phyloP scores from a whole-genome alignment of 2,329 filamentous ascomycete genomes.

The Metarhizium robertsii region DNA sequence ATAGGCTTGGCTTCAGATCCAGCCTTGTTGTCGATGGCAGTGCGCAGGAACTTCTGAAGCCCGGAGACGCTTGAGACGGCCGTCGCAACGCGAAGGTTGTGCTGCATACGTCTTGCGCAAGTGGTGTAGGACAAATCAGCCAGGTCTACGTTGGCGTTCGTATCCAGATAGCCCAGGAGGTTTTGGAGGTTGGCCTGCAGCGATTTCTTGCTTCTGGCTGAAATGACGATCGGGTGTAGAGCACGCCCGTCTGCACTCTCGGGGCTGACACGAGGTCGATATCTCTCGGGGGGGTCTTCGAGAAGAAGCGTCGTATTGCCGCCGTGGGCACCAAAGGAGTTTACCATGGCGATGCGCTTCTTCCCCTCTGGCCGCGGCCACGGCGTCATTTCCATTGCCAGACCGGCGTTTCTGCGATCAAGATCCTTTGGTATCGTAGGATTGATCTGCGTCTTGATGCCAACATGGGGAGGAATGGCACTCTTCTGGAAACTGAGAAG shows the following conservation, averaged over 20 bases:
- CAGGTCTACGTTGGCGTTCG: conserved; percentile 40
- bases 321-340: conserved; percentile 64
- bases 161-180: conserved; percentile 43
- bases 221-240: conserved; percentile 50
- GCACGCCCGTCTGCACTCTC: conserved; percentile 22
- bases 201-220: conserved; percentile 44
- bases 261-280: no score
- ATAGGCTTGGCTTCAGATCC: no score
- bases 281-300: conserved; percentile 43
- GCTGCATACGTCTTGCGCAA: conserved; percentile 55
- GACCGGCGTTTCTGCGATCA: conserved; percentile 41
- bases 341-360: conserved; percentile 40
- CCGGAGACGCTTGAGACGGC: no score
- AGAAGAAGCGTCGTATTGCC: conserved; percentile 63
- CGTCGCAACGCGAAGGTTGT: conserved; percentile 42
- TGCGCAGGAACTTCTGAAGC: no score
- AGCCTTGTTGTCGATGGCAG: no score
- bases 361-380: conserved; percentile 6
- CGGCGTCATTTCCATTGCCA: conserved; percentile 24
- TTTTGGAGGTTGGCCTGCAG: conserved; percentile 50
- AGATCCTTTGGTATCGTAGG: conserved; percentile 46
- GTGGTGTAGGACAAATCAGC: conserved; percentile 56
- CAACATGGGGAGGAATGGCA: conserved; percentile 52
- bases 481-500: conserved; percentile 50
- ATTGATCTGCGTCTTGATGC: conserved; percentile 55